Conservation (phyloP, 768 basidiomycete genomes). For the Russula sp. region DNA sequence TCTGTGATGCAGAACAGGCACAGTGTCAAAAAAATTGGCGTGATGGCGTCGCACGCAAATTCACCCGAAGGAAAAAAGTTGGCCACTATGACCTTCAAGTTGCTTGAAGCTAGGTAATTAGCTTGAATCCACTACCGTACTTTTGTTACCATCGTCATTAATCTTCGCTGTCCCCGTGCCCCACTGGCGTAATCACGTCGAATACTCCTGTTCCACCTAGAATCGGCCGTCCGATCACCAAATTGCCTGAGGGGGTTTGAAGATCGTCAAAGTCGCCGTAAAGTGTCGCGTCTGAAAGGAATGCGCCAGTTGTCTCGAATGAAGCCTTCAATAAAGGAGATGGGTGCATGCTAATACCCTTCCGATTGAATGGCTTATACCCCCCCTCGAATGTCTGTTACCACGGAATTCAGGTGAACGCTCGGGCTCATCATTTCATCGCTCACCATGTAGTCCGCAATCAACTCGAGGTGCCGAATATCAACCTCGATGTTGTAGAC, state of each 20-base stretch:
- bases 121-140: background rate
- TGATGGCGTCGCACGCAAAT: no score
- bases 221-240: conserved; percentile 85
- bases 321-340: conserved; percentile 98
- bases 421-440: conserved; percentile 1
- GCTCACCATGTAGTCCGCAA: conserved; percentile 98
- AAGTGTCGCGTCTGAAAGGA: conserved; percentile 87
- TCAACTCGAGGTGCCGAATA: conserved; percentile 87
- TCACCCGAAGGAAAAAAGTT: no score
- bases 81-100: no score
- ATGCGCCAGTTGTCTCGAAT: conserved; percentile 91
- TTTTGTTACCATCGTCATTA: background rate
- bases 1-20: no score
- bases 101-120: background rate
- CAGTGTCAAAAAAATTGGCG: no score
- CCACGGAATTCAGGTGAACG: background rate
- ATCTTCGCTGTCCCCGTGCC: background rate
- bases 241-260: conserved; percentile 82
- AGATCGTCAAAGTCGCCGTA: conserved; percentile 95
- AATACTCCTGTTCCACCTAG: conserved; percentile 94
- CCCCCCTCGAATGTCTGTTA: conserved; percentile 96
- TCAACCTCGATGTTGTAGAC: conserved; percentile 97
- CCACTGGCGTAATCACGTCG: conserved; percentile 61
- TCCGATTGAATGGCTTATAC: conserved; percentile 97
- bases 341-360: conserved; percentile 85